Base-by-base conservation (phyloP, 768 basidiomycete species). In the Mycena galericulata region DNA sequence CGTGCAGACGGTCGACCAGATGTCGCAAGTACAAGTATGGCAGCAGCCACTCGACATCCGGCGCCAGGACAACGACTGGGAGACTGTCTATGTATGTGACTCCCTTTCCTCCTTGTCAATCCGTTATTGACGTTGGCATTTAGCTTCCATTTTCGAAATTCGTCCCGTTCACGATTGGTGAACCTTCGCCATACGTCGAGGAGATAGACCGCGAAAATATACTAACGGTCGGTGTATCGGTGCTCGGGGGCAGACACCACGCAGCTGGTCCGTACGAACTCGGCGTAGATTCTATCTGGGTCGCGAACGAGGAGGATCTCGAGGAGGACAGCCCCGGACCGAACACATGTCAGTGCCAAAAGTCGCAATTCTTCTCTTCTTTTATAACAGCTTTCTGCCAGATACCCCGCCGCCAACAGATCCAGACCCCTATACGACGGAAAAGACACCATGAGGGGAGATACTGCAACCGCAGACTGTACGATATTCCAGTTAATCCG, bases 21-120 rank as follows among this genome's bases (percentile, higher is more conserved):
- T 93, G 54, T 87, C 89, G 55, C 53, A 62, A 10, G 92, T 90
- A 40, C 95, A 97, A 76, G 82, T 99, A n/a, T 99, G 94, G 91
- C 97, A 98, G 76, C 96, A 98, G 72, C 87, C 94, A 36, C 83
- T 99, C n/a, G 94, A 88, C 79, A 93, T 96, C 76, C 83, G 85
- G 55, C 85, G 87, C 61, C 81, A 83, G 29, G 87, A 90, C 64
- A 86, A 88, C 27, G 80, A 83, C 5, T 97, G 95, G 95, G 92
- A 96, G 76, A 90, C 95, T 73, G 77, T 97, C 18, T 90, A 90
- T 74, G 94, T 90, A 90, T 74, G 94, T 94, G 70, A 72, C 90
- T 85, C 29, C 10, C 56, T n/a, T 14, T 27, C 57, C 20, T 57
- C 69, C 45, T 67, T 30, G 54, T 74, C 26, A 11, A 20, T 46